Conservation (phyloP, 352 stramenopile species). For the Pythium brassicae region DNA sequence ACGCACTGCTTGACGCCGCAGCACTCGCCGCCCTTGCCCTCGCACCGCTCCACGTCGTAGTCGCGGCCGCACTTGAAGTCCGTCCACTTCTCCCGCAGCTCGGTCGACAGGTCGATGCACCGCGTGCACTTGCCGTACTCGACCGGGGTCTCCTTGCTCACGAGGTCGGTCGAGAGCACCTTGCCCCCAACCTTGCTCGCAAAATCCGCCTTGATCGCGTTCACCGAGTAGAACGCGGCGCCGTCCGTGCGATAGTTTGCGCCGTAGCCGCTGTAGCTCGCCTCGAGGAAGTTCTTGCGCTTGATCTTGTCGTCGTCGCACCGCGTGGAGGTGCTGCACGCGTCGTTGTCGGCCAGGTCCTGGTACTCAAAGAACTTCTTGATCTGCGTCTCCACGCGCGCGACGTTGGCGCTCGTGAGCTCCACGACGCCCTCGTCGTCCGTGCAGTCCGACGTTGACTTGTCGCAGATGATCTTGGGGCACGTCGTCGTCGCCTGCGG, state of each 20-base stretch:
- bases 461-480: constrained; percentile 37
- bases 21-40: constrained; percentile 20
- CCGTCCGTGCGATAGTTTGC: constrained; percentile 9
- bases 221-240: constrained; percentile 24
- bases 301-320: constrained; percentile 27
- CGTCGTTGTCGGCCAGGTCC: constrained; percentile 40
- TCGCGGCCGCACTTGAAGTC: constrained; percentile 55
- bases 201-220: constrained; percentile 25
- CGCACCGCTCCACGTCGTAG: constrained; percentile 40
- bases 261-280: neutral
- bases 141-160: constrained; percentile 14
- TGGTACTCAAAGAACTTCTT: constrained; percentile 33
- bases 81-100: constrained; percentile 48
- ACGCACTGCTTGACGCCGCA: constrained; percentile 55
- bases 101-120: constrained; percentile 39
- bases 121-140: constrained; percentile 29
- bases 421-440: constrained; percentile 11
- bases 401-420: constrained; percentile 30
- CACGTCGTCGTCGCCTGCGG: constrained; percentile 25
- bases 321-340: constrained; percentile 27
- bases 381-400: constrained; percentile 14
- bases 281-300: neutral
- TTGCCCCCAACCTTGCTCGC: neutral
- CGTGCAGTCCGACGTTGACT: constrained; percentile 1
- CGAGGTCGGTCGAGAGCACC: constrained; percentile 6